These are phyloP conservation scores for Excoecaria cochinchinensis DNA, from an alignment of 345 rosid species.

Conservation along the genomic window DNA sequence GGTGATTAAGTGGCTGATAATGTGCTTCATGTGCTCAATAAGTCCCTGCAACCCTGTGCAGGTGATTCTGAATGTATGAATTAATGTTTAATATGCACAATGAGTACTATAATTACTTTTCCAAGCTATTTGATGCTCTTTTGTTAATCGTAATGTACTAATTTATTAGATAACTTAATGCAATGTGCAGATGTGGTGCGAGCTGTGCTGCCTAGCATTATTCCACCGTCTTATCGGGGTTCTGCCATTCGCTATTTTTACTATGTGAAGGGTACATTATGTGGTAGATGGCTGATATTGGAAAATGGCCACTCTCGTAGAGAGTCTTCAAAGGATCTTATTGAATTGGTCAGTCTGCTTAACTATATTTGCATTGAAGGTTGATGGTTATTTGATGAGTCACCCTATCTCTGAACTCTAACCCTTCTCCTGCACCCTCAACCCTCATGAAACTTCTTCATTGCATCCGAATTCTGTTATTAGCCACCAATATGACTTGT, in stretches of 20 bases:
- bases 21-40: not conserved
- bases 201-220: conserved; percentile 57
- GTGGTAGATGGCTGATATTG: conserved; percentile 58
- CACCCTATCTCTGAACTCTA: not conserved
- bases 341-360: conserved; percentile 62
- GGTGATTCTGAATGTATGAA: not conserved
- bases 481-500: not conserved
- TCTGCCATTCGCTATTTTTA: conserved; percentile 81
- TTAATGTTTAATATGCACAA: not conserved
- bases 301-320: conserved; percentile 56
- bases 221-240: conserved; percentile 93
- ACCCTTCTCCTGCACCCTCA: not conserved
- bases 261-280: conserved; percentile 63
- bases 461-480: not conserved
- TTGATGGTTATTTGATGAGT: conserved; percentile 11
- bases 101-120: not conserved
- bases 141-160: not conserved
- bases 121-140: not conserved
- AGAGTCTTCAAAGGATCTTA: conserved; percentile 44
- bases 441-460: not conserved
- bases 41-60: not conserved
- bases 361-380: conserved; percentile 13
- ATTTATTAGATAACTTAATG: conserved; percentile 8
- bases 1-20: not conserved
- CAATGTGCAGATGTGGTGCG: conserved; percentile 65